Percentiles rank a stretch among this genome's conserved stretches.
Evolutionary conservation across 306 rosid genomes (phyloP).

Genomic region (Fagus sylvatica): DNA sequence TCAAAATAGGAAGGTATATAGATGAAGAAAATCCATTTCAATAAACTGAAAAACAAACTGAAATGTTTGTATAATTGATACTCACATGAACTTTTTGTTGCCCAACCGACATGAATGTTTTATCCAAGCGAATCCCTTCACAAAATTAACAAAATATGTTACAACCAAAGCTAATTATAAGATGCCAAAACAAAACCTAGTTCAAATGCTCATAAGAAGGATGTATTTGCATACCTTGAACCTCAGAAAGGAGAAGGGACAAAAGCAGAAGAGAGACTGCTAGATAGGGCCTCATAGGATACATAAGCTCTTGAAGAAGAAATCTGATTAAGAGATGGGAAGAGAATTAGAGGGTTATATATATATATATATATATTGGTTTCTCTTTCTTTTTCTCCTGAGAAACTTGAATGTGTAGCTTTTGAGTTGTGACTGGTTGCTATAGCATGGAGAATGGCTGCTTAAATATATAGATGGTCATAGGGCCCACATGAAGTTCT

Average conservation of each 20-base stretch:
- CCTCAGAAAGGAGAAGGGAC: constrained; percentile 45
- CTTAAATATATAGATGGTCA: constrained; percentile 29
- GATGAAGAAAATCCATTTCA: not conserved
- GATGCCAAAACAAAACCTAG: not conserved
- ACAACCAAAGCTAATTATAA: not conserved
- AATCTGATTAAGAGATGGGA: not conserved
- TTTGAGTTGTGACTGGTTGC: constrained; percentile 35
- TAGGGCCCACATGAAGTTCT: constrained; percentile 51
- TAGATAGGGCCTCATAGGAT: constrained; percentile 54
- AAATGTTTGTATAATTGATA: constrained; percentile 16
- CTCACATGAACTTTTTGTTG: constrained; percentile 48
- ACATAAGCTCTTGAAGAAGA: constrained; percentile 8
- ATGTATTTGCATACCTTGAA: constrained; percentile 53
- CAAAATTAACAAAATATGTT: constrained; percentile 10
- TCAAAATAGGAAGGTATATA: not conserved
- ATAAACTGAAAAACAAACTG: not conserved
- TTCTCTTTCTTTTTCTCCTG: constrained; percentile 11
- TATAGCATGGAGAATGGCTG: constrained; percentile 28
- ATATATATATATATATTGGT: not conserved
- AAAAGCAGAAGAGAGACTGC: constrained; percentile 58
- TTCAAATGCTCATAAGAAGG: not conserved
- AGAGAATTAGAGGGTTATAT: constrained; percentile 3
- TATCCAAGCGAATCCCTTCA: constrained; percentile 71
- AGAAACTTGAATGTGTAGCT: constrained; percentile 14
- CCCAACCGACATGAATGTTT: constrained; percentile 33